phyloP scores from a whole-genome alignment of 2,329 filamentous ascomycete genomes.

The Claviceps capensis region DNA sequence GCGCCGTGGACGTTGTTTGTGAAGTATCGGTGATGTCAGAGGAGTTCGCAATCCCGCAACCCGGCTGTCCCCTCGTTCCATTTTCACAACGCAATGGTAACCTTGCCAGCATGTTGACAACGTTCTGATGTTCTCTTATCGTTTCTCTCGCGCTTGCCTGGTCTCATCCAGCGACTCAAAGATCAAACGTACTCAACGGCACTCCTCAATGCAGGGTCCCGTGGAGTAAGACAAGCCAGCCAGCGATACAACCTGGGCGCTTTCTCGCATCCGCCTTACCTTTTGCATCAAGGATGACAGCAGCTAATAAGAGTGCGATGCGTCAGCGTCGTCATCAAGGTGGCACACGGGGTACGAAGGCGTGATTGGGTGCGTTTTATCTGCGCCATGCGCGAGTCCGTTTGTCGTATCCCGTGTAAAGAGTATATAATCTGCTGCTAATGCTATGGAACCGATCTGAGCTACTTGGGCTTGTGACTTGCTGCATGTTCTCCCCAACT shows the following conservation, averaged over 20 bases:
- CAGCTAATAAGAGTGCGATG: not conserved
- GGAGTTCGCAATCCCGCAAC: too few species aligned
- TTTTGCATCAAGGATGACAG: not conserved
- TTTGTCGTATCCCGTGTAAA: not conserved
- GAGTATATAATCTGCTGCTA: too few species aligned
- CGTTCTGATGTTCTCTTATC: not conserved
- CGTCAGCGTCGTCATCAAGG: not conserved
- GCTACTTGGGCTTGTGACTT: too few species aligned
- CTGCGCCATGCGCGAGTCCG: not conserved
- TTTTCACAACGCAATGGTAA: too few species aligned
- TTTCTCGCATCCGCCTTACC: not conserved
- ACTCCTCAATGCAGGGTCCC: too few species aligned
- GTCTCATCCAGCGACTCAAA: not conserved
- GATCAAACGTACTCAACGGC: not conserved
- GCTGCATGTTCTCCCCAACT: too few species aligned
- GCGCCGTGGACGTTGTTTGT: too few species aligned
- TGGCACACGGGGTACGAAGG: not conserved
- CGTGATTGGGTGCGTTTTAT: not conserved
- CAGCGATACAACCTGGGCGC: not conserved
- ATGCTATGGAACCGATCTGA: too few species aligned
- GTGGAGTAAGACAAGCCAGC: not conserved
- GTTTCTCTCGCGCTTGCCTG: not conserved
- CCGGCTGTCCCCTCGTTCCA: too few species aligned
- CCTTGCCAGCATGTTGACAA: not conserved
- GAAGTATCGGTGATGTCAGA: too few species aligned